phyloP scores from a whole-genome alignment of 768 basidiomycete genomes.

The Agrocybe praecox region DNA sequence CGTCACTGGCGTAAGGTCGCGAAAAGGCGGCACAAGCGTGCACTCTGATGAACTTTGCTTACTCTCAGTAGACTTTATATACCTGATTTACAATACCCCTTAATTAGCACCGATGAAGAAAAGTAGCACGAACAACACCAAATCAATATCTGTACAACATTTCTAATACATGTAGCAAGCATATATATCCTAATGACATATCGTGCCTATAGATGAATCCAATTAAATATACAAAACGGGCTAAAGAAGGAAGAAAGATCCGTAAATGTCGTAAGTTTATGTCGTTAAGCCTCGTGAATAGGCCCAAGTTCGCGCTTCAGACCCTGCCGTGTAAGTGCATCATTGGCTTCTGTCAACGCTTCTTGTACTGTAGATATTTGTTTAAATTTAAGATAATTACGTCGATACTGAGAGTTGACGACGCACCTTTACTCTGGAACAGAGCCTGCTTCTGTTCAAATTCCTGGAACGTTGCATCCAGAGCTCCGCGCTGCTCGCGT shows the following conservation, averaged over 20 bases:
- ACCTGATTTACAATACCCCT: conserved; percentile 2
- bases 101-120: not conserved
- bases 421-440: conserved; percentile 45
- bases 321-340: conserved; percentile 32
- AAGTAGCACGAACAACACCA: not conserved
- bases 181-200: conserved; percentile 3
- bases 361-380: conserved; percentile 36
- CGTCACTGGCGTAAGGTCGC: conserved; percentile 68
- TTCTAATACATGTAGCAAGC: conserved; percentile 2
- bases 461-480: conserved; percentile 42
- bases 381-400: not conserved
- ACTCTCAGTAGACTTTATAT: no score
- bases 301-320: conserved; percentile 25
- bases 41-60: conserved; percentile 15
- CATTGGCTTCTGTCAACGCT: conserved; percentile 41
- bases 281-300: conserved; percentile 23
- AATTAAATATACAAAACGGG: conserved; percentile 8
- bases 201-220: conserved; percentile 2
- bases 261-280: not conserved
- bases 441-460: conserved; percentile 43
- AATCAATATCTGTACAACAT: not conserved
- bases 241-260: conserved; percentile 1
- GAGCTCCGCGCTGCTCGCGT: conserved; percentile 35
- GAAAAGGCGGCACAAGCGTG: conserved; percentile 35
- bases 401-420: not conserved